These are phyloP conservation scores for Debaryomyces prosopidis DNA, from an alignment of 805 yeast species.

Conservation along the genomic window DNA sequence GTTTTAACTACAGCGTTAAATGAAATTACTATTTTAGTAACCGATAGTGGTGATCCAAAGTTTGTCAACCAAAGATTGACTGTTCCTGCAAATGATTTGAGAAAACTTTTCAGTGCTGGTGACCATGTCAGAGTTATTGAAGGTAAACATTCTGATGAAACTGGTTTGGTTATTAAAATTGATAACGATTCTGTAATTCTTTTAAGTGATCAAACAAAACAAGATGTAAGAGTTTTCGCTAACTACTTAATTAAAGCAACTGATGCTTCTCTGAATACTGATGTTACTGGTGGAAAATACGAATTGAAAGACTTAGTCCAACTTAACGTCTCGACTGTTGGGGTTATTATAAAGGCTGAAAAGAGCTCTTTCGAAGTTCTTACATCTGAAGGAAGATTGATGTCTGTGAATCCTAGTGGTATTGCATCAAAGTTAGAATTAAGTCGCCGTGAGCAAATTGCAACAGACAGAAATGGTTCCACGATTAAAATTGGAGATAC, in stretches of 20 bases:
- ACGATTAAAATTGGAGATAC: conserved; percentile 90
- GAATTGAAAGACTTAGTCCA: conserved; percentile 89
- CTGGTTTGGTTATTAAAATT: conserved; percentile 87
- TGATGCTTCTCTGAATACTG: conserved; percentile 62
- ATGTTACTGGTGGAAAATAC: conserved; percentile 73
- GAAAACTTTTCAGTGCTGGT: conserved; percentile 87
- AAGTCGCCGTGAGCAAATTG: conserved; percentile 68
- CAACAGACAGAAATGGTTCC: conserved; percentile 83
- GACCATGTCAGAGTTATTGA: conserved; percentile 91
- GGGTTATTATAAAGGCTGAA: conserved; percentile 87
- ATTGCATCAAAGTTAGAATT: conserved; percentile 74
- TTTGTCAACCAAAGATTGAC: conserved; percentile 64
- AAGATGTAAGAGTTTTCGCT: conserved; percentile 90
- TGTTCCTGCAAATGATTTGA: conserved; percentile 75
- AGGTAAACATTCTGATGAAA: conserved; percentile 91
- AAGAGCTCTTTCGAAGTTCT: conserved; percentile 80
- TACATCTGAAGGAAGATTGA: conserved; percentile 76
- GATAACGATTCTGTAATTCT: conserved; percentile 85
- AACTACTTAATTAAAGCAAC: conserved; percentile 88
- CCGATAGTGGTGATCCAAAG: conserved; percentile 57
- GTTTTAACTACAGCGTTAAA: conserved; percentile 64
- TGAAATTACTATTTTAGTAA: conserved; percentile 52
- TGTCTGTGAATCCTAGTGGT: conserved; percentile 75
- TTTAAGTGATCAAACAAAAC: conserved; percentile 83
- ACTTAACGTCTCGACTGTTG: conserved; percentile 81